Base-by-base conservation (phyloP, 2,329 filamentous ascomycete species). In the Arachnopeziza araneosa region DNA sequence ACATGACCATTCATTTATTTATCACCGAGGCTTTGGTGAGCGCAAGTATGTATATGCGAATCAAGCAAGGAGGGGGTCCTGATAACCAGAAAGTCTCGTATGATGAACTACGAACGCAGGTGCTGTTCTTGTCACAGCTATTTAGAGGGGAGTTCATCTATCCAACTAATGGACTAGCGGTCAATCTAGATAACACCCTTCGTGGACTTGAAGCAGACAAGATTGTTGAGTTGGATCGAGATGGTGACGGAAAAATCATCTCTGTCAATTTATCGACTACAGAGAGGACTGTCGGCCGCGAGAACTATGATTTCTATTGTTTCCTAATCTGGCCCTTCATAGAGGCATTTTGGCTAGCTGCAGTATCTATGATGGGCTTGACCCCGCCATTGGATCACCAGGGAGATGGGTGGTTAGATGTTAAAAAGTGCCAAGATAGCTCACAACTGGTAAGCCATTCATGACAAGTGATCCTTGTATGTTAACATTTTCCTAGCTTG, bases 251-350 rank as follows among this genome's bases (percentile, higher is more conserved):
- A 0, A 79, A 81, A 0, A 82, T 91, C n/a, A 77, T 78, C 0
- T 84, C 78, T 58, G 78, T 97, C 48, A 91, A 91, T 4, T 79
- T 99, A 8, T 88, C 89, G 21, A 84, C 89, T 6, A 77, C 82
- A 2, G 95, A 99, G 74, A 83, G 93, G 21, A 80, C 82, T 30
- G 86, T 83, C 7, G 95, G 95, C 1, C 81, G 93, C 48, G 95
- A 99, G 74, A 98, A 97, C 69, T 99, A 90, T 70, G 95, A 99
- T 72, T 99, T 99, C 75, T 98, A 98, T 76, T 98, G 93, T 76
- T 99, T 98, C 80, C 77, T 99, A 22, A 91, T 99, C 64, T 99
- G 95, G 95, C 95, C 95, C 0, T 99, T 99, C 68, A 93, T 98
- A 66, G 95, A 99, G 75, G 89, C 93, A 0, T 88, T 84, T 56